These are phyloP conservation scores for Phyllosticta citriasiana DNA, from an alignment of 2,329 filamentous ascomycete genomes.

Conservation along the genomic window DNA sequence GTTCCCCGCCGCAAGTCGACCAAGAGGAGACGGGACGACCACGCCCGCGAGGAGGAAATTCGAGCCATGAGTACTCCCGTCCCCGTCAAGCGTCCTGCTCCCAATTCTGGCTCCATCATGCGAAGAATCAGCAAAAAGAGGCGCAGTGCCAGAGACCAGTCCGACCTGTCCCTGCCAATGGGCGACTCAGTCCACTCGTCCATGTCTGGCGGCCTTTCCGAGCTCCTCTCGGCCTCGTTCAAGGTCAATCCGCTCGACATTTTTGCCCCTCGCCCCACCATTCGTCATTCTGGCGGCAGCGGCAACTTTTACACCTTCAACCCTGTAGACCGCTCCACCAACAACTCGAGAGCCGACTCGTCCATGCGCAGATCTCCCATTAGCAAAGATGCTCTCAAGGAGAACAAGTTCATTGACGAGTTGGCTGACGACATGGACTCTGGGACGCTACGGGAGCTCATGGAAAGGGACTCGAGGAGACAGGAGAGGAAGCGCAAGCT, in stretches of 20 bases:
- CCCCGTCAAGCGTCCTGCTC: conserved; percentile 52
- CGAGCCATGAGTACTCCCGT: conserved; percentile 67
- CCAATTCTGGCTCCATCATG: conserved; percentile 50
- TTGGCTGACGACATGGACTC: conserved; percentile 80
- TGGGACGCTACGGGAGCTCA: conserved; percentile 70
- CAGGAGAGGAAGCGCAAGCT: conserved; percentile 61
- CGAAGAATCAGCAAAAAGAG: conserved; percentile 57
- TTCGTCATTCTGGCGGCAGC: conserved; percentile 54
- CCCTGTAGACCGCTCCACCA: conserved; percentile 30
- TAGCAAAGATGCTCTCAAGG: conserved; percentile 47
- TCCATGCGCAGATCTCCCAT: conserved; percentile 42
- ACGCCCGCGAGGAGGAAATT: conserved; percentile 76
- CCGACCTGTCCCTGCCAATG: conserved; percentile 65
- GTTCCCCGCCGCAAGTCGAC: conserved; percentile 60
- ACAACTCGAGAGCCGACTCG: conserved; percentile 33
- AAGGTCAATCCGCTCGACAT: conserved; percentile 70
- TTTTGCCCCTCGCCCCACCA: conserved; percentile 75
- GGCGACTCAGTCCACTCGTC: conserved; percentile 67
- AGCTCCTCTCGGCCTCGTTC: conserved; percentile 55
- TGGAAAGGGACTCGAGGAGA: conserved; percentile 80
- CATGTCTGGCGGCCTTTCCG: conserved; percentile 59
- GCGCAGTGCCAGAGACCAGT: conserved; percentile 50
- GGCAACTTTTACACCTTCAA: conserved; percentile 35
- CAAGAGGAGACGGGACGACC: conserved; percentile 63
- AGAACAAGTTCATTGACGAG: conserved; percentile 50